phyloP scores from a whole-genome alignment of 805 yeast genomes.

The Wickerhamiella sergipiensis region DNA sequence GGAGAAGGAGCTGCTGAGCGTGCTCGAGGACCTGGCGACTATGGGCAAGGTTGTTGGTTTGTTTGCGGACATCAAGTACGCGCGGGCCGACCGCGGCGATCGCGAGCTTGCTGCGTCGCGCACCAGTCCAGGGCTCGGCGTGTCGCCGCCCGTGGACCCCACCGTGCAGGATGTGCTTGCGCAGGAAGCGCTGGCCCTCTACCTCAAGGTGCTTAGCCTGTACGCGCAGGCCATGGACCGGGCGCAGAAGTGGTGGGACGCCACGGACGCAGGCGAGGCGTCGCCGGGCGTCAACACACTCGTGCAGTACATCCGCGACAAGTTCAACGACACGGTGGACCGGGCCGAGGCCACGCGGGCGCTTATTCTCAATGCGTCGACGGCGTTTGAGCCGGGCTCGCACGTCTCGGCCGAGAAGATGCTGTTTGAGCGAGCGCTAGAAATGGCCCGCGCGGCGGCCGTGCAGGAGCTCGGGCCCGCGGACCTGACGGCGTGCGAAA shows the following conservation, averaged over 20 bases:
- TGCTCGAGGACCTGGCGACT: slow-evolving; percentile 66
- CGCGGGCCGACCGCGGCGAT: slow-evolving; percentile 28
- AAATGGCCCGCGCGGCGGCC: slow-evolving; percentile 84
- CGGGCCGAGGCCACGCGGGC: slow-evolving; percentile 68
- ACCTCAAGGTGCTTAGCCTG: slow-evolving; percentile 69
- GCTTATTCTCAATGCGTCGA: slow-evolving; percentile 24
- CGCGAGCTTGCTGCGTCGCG: not conserved
- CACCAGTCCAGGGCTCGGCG: not conserved
- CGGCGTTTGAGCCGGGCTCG: slow-evolving; percentile 5
- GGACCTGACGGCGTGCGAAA: slow-evolving; percentile 64
- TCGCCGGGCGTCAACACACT: slow-evolving; percentile 26
- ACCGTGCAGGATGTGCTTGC: slow-evolving; percentile 34
- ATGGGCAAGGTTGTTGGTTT: slow-evolving; percentile 80
- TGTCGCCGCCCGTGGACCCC: slow-evolving; percentile 12
- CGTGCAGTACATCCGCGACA: slow-evolving; percentile 85
- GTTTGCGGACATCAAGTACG: slow-evolving; percentile 82
- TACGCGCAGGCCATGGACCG: slow-evolving; percentile 75
- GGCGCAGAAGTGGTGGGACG: slow-evolving; percentile 82
- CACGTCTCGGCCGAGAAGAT: slow-evolving; percentile 57
- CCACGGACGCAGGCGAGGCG: slow-evolving; percentile 11
- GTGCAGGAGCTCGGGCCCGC: slow-evolving; percentile 63
- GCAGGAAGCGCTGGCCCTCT: slow-evolving; percentile 76
- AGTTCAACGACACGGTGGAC: slow-evolving; percentile 77
- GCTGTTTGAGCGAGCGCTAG: slow-evolving; percentile 85
- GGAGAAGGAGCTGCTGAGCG: slow-evolving; percentile 20